A percentile compares a stretch with the other conserved stretches of the same genome.
Evolutionary conservation across 441 rosid species (phyloP).

Genomic region (Adansonia madagascariensis): DNA sequence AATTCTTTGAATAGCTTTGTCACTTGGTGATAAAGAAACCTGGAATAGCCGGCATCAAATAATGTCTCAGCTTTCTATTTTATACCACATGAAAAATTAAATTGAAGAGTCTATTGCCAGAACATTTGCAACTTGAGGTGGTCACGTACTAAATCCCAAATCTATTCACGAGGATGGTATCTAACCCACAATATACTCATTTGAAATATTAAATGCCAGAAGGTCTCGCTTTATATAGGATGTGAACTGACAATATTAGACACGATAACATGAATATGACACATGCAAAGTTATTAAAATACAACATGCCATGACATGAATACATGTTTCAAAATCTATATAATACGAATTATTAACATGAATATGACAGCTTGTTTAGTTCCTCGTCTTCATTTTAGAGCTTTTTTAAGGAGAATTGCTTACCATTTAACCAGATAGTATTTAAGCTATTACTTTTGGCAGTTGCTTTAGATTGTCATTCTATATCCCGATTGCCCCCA

Average conservation of each 20-base stretch:
- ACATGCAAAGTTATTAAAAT: too few species aligned
- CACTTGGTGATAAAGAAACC: neutral
- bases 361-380: neutral
- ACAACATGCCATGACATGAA: too few species aligned
- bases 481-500: neutral
- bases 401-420: conserved; percentile 1
- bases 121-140: neutral
- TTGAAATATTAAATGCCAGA: neutral
- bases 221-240: neutral
- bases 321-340: too few species aligned
- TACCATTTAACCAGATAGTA: neutral
- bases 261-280: too few species aligned
- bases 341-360: too few species aligned
- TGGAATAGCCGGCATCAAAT: neutral
- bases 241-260: neutral
- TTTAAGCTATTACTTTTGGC: neutral
- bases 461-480: conserved; percentile 22
- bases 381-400: neutral
- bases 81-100: neutral
- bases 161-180: neutral
- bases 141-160: neutral
- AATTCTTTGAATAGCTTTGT: neutral
- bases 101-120: neutral
- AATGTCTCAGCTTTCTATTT: neutral
- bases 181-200: neutral